Evolutionary conservation across 2,329 filamentous ascomycete species (phyloP), one percentile per base, ranked within the genome.

Genomic region (Verticillium albo-atrum): DNA sequence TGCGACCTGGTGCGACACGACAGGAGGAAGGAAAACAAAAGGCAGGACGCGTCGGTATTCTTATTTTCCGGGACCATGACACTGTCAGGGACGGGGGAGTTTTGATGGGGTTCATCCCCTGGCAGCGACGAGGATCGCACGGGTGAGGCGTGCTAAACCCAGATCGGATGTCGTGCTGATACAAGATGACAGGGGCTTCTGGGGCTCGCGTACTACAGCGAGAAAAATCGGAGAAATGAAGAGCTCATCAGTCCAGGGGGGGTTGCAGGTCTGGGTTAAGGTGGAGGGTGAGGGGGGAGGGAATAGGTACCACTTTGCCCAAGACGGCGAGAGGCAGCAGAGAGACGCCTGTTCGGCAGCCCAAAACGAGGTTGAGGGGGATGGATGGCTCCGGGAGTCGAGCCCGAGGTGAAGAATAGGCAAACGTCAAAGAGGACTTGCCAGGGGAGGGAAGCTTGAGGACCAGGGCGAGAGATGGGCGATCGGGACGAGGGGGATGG

Each of bases 31-130:
- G 68, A 73, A 73, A 74, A 72, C 70, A 74, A 69, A 66, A 75
- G 68, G 73, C 71, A 73, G 75, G 75, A 77, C 77, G 75, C 74
- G 77, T 76, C 76, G 75, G 73, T 78, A 77, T 78, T 79, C 70
- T 79, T 79, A 78, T 78, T 75, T 74, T 70, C 72, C 72, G 73
- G 60, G 32, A 56, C 73, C 73, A 75, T 74, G 75, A 76, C 72
- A 72, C 72, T 73, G 72, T 75, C 75, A 75, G 72, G 77, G 77
- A 74, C 73, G 73, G 72, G 75, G 76, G 74, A 72, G 70, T 66
- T 71, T 58, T 65, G 66, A 66, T 69, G 69, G 73, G 70, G 73
- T 71, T 69, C 66, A 61, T 69, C 69, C 73, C 75, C 74, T 74
- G 74, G 71, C 69, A 63, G 61, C 58, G 71, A 71, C 68, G 77